phyloP scores from a whole-genome alignment of 1,284 basidiomycete species.

The Rhodotorula sp. region DNA sequence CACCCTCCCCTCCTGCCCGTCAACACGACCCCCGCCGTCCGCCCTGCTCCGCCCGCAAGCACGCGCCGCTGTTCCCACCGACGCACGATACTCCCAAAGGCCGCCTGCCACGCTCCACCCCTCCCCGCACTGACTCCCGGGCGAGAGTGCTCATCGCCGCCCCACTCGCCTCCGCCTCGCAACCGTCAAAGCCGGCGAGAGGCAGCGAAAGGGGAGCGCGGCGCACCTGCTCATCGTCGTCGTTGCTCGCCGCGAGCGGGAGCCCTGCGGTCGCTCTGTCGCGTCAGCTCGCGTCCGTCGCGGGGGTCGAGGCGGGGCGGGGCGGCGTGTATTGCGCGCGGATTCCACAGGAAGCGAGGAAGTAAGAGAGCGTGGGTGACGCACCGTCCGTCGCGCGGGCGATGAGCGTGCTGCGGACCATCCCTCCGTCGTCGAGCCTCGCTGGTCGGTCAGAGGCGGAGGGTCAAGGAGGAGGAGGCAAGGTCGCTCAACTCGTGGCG shows the following conservation, averaged over 20 bases:
- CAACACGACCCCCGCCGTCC: too few relatives aligned
- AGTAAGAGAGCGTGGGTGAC: not conserved
- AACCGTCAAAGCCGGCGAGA: not conserved
- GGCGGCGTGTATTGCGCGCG: not conserved
- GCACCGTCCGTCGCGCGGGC: conserved; percentile 79
- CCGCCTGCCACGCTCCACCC: too few relatives aligned
- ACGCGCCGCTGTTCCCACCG: not conserved
- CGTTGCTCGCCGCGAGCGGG: conserved; percentile 89
- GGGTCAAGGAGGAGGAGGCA: not conserved
- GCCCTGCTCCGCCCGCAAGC: too few relatives aligned
- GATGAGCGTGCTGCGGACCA: conserved; percentile 90
- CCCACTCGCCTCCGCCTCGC: not conserved
- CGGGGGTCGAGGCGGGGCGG: not conserved
- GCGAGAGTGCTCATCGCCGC: not conserved
- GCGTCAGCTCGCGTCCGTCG: not conserved
- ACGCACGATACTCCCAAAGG: too few relatives aligned
- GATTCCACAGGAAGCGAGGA: too few relatives aligned
- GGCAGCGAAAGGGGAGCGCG: not conserved
- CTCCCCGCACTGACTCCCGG: too few relatives aligned
- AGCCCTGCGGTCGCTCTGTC: conserved; percentile 55
- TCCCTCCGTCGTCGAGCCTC: conserved; percentile 48
- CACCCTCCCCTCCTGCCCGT: too few relatives aligned
- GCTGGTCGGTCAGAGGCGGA: not conserved
- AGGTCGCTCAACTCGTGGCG: not conserved
- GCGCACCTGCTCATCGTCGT: conserved; percentile 80